Conservation (phyloP, 2,329 filamentous ascomycete genomes). For the Microsporum canis region DNA sequence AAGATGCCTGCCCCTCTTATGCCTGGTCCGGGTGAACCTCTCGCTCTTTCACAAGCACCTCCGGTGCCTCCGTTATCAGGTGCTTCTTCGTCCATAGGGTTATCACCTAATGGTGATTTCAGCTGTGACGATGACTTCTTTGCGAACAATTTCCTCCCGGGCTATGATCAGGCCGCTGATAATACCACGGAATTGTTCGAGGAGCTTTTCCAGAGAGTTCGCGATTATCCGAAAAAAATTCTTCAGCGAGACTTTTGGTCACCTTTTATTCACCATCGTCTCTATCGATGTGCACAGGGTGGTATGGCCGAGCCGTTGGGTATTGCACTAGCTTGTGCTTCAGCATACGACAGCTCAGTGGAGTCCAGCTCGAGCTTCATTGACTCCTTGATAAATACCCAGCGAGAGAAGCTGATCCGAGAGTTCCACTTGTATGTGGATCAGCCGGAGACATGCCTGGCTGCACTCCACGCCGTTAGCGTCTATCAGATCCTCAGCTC, state of each 20-base stretch:
- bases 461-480: conserved; percentile 1
- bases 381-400: conserved; percentile 1
- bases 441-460: neutral
- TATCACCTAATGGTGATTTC: neutral
- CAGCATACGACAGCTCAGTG: neutral
- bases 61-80: neutral
- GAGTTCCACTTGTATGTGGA: conserved; percentile 3
- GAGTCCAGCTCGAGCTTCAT: conserved; percentile 1
- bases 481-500: conserved; percentile 2
- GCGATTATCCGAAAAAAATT: neutral
- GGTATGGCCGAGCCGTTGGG: conserved; percentile 2
- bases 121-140: neutral
- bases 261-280: neutral
- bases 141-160: neutral
- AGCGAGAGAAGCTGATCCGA: conserved; percentile 6
- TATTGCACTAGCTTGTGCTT: conserved; percentile 1
- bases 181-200: neutral
- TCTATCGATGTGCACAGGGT: conserved; percentile 1
- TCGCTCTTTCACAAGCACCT: neutral
- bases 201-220: neutral
- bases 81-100: neutral
- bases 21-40: neutral
- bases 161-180: neutral
- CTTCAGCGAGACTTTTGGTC: conserved; percentile 4
- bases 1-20: neutral